These are phyloP conservation scores for Boletus bicolor DNA, from an alignment of 768 basidiomycete genomes.

Conservation along the genomic window DNA sequence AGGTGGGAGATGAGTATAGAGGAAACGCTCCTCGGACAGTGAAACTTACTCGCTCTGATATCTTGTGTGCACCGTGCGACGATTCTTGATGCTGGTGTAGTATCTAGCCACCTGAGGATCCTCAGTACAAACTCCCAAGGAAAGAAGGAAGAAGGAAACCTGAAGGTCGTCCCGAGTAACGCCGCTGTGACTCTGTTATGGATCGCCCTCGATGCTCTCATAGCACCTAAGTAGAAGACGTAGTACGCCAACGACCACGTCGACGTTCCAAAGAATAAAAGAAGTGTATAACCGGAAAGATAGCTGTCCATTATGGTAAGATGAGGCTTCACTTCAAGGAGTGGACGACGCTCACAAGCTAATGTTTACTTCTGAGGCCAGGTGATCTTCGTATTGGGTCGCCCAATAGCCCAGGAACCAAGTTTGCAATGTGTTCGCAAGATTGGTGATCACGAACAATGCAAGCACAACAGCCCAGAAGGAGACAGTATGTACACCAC, in stretches of 20 bases:
- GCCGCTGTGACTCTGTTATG: background rate
- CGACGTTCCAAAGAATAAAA: background rate
- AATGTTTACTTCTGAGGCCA: background rate
- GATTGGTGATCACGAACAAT: background rate
- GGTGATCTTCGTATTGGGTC: constrained; percentile 1
- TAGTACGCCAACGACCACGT: background rate
- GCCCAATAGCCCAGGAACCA: constrained; percentile 6
- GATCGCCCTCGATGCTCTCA: background rate
- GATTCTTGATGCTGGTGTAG: background rate
- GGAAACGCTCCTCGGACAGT: background rate
- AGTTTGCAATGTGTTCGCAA: background rate
- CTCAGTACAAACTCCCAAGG: background rate
- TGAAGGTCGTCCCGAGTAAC: constrained; percentile 1
- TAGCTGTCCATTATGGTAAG: background rate
- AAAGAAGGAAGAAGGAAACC: background rate
- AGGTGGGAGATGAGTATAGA: background rate
- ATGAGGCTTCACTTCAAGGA: too few relatives aligned
- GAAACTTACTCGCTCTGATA: background rate
- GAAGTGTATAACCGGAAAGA: background rate
- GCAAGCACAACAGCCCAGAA: background rate
- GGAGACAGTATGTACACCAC: background rate
- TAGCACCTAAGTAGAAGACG: background rate
- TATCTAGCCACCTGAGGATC: background rate
- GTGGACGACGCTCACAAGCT: background rate
- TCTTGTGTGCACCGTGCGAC: constrained; percentile 1